Base-by-base conservation (phyloP, 257 asterid species). In the Rhazya stricta region DNA sequence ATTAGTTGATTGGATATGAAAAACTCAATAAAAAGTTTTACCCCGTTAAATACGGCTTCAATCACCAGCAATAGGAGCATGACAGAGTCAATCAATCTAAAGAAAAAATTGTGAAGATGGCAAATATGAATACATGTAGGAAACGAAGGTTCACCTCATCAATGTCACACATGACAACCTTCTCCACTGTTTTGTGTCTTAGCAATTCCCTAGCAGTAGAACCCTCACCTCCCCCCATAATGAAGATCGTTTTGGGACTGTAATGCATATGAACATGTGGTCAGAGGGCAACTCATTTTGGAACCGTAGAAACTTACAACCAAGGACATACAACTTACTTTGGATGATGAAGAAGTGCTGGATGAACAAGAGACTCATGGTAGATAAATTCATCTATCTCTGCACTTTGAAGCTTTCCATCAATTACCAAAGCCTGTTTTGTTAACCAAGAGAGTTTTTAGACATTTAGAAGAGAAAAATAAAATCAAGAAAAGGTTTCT, bases 211-310 rank as follows among this genome's bases (percentile, higher is more conserved):
- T 90, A 50, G 98, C 96, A 70, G 98, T 90, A 29, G 98, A 93
- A 16, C 98, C 97, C 84, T 93, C 98, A 82, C 98, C 98, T 74
- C 98, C 98, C 30, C 98, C 98, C 97, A 93, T 93, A 2, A 93
- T 93, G 84, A 93, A 93, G 13, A 91, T 80, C n/a, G 83, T 86
- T 83, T 83, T 93, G 66, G 98, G 96, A 77, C 98, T 93, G 86
- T 67, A 76, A 67, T 63, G 60, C 8, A 81, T 37, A 56, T 5
- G 6, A 34, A 61, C 12, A 34, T 30, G 15, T 25, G 15, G 71
- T 74, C 34, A 70, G 21, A 25, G 27, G 27, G 0, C 10, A 45
- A 69, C 25, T 4, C 15, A 69, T 69, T 39, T 34, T 62, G 25
- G 36, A 62, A 34, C 9, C 10, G 4, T 11, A 61, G 9, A 32